A percentile compares a stretch with the other conserved stretches of the same genome.
Conservation (phyloP, 1,284 basidiomycete genomes). For the Sphagnurus paluster region DNA sequence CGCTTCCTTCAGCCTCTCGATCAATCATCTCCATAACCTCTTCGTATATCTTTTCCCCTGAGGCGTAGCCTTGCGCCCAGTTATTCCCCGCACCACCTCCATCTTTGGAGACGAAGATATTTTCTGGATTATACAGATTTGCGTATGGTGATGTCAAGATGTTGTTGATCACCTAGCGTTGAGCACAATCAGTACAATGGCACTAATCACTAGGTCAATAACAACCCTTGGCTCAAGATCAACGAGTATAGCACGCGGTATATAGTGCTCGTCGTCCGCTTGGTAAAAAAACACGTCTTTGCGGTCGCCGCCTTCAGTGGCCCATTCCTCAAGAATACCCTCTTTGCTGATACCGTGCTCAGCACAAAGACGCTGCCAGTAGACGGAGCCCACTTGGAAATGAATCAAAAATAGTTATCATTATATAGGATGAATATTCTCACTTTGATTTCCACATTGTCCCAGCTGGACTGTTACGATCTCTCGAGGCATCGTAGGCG, state of each 20-base stretch:
- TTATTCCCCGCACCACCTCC: slow-evolving; percentile 99
- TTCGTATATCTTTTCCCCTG: slow-evolving; percentile 92
- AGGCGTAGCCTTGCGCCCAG: slow-evolving; percentile 94
- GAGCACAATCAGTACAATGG: slow-evolving; percentile 4
- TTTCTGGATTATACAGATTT: slow-evolving; percentile 97
- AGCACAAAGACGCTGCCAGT: slow-evolving; percentile 94
- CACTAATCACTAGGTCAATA: background rate
- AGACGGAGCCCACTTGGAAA: slow-evolving; percentile 79
- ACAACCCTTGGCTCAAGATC: slow-evolving; percentile 94
- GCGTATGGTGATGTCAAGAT: slow-evolving; percentile 92
- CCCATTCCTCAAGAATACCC: slow-evolving; percentile 94
- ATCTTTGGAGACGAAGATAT: slow-evolving; percentile 93
- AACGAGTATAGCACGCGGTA: slow-evolving; percentile 94
- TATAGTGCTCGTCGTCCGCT: slow-evolving; percentile 99
- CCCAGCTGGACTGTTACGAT: slow-evolving; percentile 89
- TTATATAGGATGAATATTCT: slow-evolving; percentile 10
- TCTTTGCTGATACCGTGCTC: slow-evolving; percentile 96
- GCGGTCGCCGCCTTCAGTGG: slow-evolving; percentile 89
- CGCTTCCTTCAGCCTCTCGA: slow-evolving; percentile 96
- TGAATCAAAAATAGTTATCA: slow-evolving; percentile 1
- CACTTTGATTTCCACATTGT: slow-evolving; percentile 97
- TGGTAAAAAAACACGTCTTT: slow-evolving; percentile 99
- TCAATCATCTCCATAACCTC: slow-evolving; percentile 99
- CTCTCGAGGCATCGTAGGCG: slow-evolving; percentile 72
- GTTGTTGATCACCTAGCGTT: slow-evolving; percentile 87